phyloP scores from a whole-genome alignment of 1,284 basidiomycete genomes.

The Sporisorium exsertum region DNA sequence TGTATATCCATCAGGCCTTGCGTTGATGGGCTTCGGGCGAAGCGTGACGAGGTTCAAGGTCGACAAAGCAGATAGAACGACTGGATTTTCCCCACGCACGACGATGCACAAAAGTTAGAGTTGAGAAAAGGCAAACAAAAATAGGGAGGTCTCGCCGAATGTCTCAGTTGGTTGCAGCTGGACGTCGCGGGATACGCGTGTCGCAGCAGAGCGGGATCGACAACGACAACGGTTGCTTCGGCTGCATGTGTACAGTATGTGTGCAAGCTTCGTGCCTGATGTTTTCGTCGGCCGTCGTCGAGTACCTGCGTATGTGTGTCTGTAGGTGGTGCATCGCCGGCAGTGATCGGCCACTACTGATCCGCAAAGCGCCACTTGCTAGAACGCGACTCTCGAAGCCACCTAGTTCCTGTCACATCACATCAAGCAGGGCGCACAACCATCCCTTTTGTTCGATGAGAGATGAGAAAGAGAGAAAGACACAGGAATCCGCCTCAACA shows the following conservation, averaged over 20 bases:
- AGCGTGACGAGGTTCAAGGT: no score
- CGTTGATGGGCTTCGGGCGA: no score
- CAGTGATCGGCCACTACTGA: not conserved
- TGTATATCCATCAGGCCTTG: no score
- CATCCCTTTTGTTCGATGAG: no score
- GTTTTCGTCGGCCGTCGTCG: not conserved
- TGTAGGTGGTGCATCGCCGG: not conserved
- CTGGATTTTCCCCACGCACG: no score
- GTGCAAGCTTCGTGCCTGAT: constrained; percentile 7
- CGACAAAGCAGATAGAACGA: no score
- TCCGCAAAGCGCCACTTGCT: not conserved
- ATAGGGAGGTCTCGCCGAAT: constrained; percentile 14
- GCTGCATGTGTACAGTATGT: not conserved
- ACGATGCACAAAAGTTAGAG: no score
- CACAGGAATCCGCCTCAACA: not conserved
- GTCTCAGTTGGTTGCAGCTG: constrained; percentile 7
- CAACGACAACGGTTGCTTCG: not conserved
- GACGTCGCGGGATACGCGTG: not conserved
- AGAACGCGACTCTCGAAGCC: no score
- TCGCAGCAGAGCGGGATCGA: not conserved
- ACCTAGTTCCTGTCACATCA: no score
- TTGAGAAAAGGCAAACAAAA: not conserved
- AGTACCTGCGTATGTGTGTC: constrained; percentile 3
- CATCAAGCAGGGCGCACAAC: no score
- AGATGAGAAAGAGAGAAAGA: no score